These are phyloP conservation scores for Rhodotorula mucilaginosa DNA, from an alignment of 1,284 basidiomycete genomes.

Conservation along the genomic window DNA sequence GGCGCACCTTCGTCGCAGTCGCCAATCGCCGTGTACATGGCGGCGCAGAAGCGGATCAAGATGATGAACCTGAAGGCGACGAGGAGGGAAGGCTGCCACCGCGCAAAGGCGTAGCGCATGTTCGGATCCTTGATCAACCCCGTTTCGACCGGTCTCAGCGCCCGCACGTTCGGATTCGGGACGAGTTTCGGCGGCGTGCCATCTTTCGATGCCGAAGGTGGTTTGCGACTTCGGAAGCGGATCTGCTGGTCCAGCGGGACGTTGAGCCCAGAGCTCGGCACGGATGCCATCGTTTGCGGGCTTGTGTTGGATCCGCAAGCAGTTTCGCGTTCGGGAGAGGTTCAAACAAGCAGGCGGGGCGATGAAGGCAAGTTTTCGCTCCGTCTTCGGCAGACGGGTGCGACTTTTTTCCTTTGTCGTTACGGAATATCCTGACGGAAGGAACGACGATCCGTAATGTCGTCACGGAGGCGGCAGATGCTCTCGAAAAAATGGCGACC, in stretches of 20 bases:
- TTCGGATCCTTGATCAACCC: conserved; percentile 34
- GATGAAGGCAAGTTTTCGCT: too few species aligned
- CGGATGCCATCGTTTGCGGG: neutral
- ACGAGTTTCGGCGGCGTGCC: neutral
- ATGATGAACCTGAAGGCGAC: conserved; percentile 79
- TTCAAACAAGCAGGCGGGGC: too few species aligned
- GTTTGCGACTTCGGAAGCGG: conserved; percentile 22
- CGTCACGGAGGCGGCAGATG: too few species aligned
- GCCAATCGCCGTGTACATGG: conserved; percentile 87
- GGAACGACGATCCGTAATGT: too few species aligned
- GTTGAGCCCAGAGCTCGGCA: conserved; percentile 27
- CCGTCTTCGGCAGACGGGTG: too few species aligned
- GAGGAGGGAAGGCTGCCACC: conserved; percentile 79
- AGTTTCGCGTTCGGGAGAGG: too few species aligned
- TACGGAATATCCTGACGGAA: too few species aligned
- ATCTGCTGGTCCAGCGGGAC: conserved; percentile 37
- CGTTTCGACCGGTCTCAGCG: conserved; percentile 25
- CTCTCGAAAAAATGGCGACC: too few species aligned
- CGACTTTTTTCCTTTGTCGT: too few species aligned
- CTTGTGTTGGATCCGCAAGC: too few species aligned
- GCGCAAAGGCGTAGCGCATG: conserved; percentile 53
- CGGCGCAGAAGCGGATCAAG: conserved; percentile 75
- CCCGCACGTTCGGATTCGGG: conserved; percentile 20
- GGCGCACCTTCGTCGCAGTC: conserved; percentile 93
- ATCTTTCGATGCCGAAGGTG: neutral